A percentile compares a stretch with the other conserved stretches of the same genome.
phyloP scores from a whole-genome alignment of 2,329 filamentous ascomycete species.

The Botrytis aclada region DNA sequence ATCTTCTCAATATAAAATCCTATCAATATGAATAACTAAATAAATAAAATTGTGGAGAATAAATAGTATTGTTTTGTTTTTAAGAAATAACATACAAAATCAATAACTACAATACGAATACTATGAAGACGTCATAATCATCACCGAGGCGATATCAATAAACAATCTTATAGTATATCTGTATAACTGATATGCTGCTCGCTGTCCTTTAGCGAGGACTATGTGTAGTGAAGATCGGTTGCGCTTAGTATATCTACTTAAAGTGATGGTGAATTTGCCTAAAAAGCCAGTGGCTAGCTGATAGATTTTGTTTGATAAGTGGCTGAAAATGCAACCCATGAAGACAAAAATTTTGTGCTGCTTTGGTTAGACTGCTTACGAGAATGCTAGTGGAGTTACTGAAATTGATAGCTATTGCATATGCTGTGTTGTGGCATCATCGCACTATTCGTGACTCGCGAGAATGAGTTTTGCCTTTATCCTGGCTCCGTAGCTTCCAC shows the following conservation, averaged over 20 bases:
- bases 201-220: too few species aligned
- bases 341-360: background rate
- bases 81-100: too few species aligned
- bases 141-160: too few species aligned
- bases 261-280: background rate
- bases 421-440: background rate
- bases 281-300: background rate
- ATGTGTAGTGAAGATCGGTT: background rate
- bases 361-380: background rate
- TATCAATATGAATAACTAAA: too few species aligned
- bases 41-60: too few species aligned
- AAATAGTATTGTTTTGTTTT: too few species aligned
- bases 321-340: background rate
- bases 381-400: background rate
- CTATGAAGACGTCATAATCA: too few species aligned
- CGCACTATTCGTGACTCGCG: background rate
- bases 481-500: background rate
- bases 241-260: background rate
- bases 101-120: too few species aligned
- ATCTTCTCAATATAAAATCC: too few species aligned
- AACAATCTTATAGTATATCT: too few species aligned
- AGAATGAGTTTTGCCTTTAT: background rate
- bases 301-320: background rate
- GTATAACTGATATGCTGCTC: background rate
- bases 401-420: background rate